A percentile compares a stretch with the other conserved stretches of the same genome.
Conservation (phyloP, 192 early-diverging fungal species). For the Allomyces macrogynus region DNA sequence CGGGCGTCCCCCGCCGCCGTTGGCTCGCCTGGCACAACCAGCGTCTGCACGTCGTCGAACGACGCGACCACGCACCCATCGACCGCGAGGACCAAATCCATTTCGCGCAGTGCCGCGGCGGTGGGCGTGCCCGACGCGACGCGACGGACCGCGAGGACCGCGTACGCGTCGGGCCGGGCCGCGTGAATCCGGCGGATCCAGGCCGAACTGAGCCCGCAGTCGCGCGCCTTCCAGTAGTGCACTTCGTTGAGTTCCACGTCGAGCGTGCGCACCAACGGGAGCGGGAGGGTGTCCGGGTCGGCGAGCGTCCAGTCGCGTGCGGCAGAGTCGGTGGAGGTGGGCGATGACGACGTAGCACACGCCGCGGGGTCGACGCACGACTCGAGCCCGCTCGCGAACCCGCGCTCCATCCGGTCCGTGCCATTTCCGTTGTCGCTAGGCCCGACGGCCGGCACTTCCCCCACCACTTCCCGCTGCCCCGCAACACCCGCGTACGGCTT, state of each 20-base stretch:
- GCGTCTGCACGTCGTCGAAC: slow-evolving; percentile 22
- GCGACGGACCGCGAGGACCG: slow-evolving; percentile 33
- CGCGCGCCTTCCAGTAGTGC: slow-evolving; percentile 33
- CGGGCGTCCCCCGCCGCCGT: neutral
- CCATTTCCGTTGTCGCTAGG: too few species aligned
- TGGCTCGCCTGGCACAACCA: slow-evolving; percentile 26
- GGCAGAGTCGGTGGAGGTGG: too few species aligned
- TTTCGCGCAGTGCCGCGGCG: slow-evolving; percentile 30
- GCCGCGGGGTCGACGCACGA: too few species aligned
- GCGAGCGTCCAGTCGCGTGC: too few species aligned
- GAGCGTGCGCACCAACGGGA: slow-evolving; percentile 24
- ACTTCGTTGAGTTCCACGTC: slow-evolving; percentile 40
- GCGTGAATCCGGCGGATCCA: slow-evolving; percentile 37
- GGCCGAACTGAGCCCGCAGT: slow-evolving; percentile 30
- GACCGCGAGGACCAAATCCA: slow-evolving; percentile 47
- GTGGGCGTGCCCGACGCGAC: slow-evolving; percentile 33
- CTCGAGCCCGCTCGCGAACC: too few species aligned
- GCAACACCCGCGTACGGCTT: too few species aligned
- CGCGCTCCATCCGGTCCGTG: too few species aligned
- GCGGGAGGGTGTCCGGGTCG: too few species aligned
- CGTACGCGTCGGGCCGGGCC: slow-evolving; percentile 22
- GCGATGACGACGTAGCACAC: too few species aligned
- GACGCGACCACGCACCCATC: slow-evolving; percentile 36
- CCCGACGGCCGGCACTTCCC: too few species aligned
- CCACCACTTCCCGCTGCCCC: too few species aligned